Conservation (phyloP, 306 rosid genomes). For the Luffa aegyptiaca region DNA sequence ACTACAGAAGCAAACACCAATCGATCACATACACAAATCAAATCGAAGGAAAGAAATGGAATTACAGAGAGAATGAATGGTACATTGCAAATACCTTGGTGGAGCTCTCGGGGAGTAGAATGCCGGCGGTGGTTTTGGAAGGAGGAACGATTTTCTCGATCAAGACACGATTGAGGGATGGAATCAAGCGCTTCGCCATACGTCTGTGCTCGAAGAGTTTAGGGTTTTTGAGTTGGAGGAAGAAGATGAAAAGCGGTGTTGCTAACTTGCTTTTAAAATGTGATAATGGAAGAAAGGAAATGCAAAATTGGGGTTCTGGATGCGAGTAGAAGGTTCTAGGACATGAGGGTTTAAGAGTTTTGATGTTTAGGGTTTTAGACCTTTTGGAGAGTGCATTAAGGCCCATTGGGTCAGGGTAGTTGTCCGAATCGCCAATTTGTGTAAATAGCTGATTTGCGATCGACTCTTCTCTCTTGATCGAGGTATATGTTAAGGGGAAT, state of each 20-base stretch:
- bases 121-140: slow-evolving; percentile 66
- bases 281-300: background rate
- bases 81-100: slow-evolving; percentile 39
- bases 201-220: background rate
- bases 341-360: slow-evolving; percentile 29
- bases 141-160: slow-evolving; percentile 79
- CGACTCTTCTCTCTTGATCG: too few relatives aligned
- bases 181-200: slow-evolving; percentile 88
- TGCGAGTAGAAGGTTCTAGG: slow-evolving; percentile 53
- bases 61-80: background rate
- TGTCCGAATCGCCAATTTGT: background rate
- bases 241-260: background rate
- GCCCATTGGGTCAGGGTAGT: background rate
- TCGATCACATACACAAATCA: background rate
- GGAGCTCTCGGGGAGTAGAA: slow-evolving; percentile 74
- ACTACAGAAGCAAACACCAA: slow-evolving; percentile 22
- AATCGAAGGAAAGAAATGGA: background rate
- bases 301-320: slow-evolving; percentile 17
- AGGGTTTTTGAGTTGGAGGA: background rate
- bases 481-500: too few relatives aligned
- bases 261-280: background rate
- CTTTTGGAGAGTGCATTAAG: background rate
- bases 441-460: too few relatives aligned
- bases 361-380: background rate
- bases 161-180: slow-evolving; percentile 64